These are phyloP conservation scores for Arxiozyma telluris DNA, from an alignment of 1,139 yeast genomes.

Conservation along the genomic window DNA sequence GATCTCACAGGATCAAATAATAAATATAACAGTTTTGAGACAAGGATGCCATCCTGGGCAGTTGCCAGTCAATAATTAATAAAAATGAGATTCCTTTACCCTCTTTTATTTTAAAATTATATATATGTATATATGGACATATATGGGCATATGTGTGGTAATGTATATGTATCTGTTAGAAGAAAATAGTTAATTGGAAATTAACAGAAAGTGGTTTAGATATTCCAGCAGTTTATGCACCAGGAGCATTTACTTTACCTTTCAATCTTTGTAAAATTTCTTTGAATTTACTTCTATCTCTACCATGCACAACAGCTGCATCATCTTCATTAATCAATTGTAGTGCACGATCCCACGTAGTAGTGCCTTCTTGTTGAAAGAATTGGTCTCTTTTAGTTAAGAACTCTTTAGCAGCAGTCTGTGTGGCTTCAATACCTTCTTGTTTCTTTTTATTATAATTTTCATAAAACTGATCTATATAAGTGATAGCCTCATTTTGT, in stretches of 20 bases:
- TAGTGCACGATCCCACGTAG: conserved; percentile 82
- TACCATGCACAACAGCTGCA: conserved; percentile 36
- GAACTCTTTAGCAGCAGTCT: conserved; percentile 61
- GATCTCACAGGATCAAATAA: neutral
- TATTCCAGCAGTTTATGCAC: conserved; percentile 37
- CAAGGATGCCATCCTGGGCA: conserved; percentile 74
- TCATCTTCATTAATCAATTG: conserved; percentile 41
- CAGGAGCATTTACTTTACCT: conserved; percentile 67
- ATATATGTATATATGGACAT: neutral
- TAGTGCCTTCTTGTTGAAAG: conserved; percentile 51
- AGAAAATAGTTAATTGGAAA: neutral
- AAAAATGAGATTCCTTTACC: neutral
- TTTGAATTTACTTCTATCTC: conserved; percentile 67
- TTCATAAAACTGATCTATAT: conserved; percentile 90
- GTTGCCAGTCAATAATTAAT: neutral
- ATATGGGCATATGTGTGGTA: neutral
- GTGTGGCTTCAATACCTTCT: conserved; percentile 53
- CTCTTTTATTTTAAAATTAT: neutral
- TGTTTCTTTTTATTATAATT: conserved; percentile 84
- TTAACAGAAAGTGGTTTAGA: neutral
- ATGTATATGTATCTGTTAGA: neutral
- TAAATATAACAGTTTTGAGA: conserved; percentile 42
- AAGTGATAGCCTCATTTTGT: conserved; percentile 69
- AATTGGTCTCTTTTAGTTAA: conserved; percentile 71
- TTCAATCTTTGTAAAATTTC: conserved; percentile 55